Percentiles rank a stretch among this genome's conserved stretches.
Conservation (phyloP, 2,329 filamentous ascomycete species). For the Trichoderma asperellum region DNA sequence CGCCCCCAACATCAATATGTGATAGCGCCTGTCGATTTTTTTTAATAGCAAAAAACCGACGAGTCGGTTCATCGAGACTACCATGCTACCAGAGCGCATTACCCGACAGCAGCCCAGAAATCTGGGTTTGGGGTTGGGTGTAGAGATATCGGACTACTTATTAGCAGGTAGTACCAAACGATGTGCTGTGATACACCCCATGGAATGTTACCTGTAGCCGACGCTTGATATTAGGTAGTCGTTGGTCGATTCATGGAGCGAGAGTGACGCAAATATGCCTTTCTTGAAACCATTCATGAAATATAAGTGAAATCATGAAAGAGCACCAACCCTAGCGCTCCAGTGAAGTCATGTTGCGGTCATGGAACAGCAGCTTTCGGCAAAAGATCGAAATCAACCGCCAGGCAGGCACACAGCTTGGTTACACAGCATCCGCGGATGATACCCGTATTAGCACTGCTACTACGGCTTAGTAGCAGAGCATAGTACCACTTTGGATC, state of each 20-base stretch:
- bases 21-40: neutral
- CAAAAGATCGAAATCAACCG: neutral
- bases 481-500: neutral
- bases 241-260: too few relatives aligned
- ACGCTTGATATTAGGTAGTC: neutral
- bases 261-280: neutral
- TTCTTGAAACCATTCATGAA: neutral
- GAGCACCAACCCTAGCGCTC: neutral
- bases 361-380: neutral
- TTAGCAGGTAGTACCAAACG: neutral
- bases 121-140: conserved; percentile 2
- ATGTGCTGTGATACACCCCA: neutral
- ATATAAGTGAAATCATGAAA: neutral
- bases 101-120: neutral
- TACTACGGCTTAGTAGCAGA: neutral
- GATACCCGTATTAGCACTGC: neutral
- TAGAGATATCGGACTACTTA: neutral
- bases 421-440: neutral
- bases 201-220: neutral
- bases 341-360: neutral
- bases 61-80: conserved; percentile 3
- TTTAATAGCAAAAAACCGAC: neutral
- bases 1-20: neutral
- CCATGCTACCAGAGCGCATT: conserved; percentile 3
- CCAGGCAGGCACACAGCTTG: neutral